Evolutionary conservation across 768 basidiomycete genomes (phyloP), one percentile per base, ranked within the genome.

Genomic region (Boletus patriciae): DNA sequence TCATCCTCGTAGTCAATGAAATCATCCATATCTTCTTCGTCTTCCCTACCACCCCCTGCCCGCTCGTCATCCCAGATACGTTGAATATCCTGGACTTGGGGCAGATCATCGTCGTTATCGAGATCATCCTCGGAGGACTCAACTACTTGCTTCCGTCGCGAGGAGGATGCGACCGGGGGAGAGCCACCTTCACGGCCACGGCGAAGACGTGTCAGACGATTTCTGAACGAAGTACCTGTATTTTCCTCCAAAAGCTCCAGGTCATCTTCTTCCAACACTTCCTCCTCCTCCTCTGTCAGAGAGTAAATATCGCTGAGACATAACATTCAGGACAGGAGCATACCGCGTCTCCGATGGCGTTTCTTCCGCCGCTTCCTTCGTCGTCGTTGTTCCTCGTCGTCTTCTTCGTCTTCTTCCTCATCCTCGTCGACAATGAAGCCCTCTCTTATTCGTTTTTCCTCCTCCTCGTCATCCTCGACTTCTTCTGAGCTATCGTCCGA

Each of bases 401-500:
- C 83, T 2, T 84, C 85, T 0, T 84, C 88, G 4, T 88, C 90
- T 0, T 93, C 92, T 8, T 93, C 92, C n/a, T 94, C 89, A 0
- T 90, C 93, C 57, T 95, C 92, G 10, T 90, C 90, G 9, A 94
- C 94, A 64, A 98, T 97, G 69, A 98, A 97, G 0, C 92, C 94
- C 48, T 94, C 90, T 49, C 85, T 77, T 54, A 97, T 84, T 54
- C 83, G 79, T 55, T 83, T 81, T 64, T 78, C 88, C 75, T 94
- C 94, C 59, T 96, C 95, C 64, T 86, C 90, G 67, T 96, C 94
- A 46, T 96, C 94, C 37, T 95, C 92, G 36, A 83, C 88, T 67
- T 94, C 90, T 65, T 92, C 92, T 44, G 91, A 93, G 70, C 91
- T 93, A 73, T 94, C 91, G 68, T 90, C 89, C 19, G 85, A 83